A percentile compares a stretch with the other conserved stretches of the same genome.
These are phyloP conservation scores for Colletotrichum lentis DNA, from an alignment of 2,329 filamentous ascomycete genomes.

Conservation along the genomic window DNA sequence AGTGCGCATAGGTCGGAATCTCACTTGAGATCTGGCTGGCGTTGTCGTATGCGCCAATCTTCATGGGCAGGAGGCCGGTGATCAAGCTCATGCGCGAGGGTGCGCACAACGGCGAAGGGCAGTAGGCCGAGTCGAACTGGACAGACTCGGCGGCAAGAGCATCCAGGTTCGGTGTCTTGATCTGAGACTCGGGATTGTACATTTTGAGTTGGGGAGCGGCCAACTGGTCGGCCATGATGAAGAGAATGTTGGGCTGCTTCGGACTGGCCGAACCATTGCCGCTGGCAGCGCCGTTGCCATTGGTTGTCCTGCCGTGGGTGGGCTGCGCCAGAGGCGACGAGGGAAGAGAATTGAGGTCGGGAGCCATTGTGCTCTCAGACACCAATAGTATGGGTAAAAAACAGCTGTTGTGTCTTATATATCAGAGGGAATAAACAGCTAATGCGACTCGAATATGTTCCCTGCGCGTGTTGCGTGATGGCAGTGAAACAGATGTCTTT, in stretches of 20 bases:
- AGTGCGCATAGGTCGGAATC: constrained; percentile 90
- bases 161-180: constrained; percentile 92
- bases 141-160: constrained; percentile 81
- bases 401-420: not conserved
- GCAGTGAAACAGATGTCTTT: not conserved
- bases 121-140: constrained; percentile 93
- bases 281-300: constrained; percentile 38
- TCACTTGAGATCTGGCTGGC: constrained; percentile 84
- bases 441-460: not conserved
- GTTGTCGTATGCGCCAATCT: constrained; percentile 92
- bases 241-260: constrained; percentile 59
- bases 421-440: not conserved
- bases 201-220: constrained; percentile 90
- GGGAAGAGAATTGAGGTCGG: constrained; percentile 77
- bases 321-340: constrained; percentile 55
- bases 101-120: constrained; percentile 90
- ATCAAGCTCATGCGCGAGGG: constrained; percentile 96
- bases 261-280: constrained; percentile 39
- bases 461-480: not conserved
- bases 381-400: constrained; percentile 1
- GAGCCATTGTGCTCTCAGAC: constrained; percentile 62
- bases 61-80: constrained; percentile 87
- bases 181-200: constrained; percentile 86
- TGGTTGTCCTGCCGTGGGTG: constrained; percentile 32
- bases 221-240: constrained; percentile 97